A percentile compares a stretch with the other conserved stretches of the same genome.
Evolutionary conservation across 805 yeast species (phyloP).

Genomic region (Starmerella apis): DNA sequence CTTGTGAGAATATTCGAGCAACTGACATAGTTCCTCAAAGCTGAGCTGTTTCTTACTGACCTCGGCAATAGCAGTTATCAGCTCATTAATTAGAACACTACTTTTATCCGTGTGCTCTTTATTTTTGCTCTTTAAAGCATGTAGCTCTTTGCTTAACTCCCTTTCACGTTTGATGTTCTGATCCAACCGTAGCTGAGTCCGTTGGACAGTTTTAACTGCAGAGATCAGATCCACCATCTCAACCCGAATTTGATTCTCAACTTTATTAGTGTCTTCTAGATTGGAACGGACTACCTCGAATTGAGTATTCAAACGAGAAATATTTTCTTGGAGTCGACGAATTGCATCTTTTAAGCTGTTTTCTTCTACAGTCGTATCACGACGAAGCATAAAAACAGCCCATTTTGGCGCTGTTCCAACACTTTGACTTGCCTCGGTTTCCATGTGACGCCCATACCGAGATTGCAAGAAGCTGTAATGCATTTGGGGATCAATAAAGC

Average conservation of each 20-base stretch:
- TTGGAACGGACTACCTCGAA: no score
- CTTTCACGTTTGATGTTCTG: not conserved
- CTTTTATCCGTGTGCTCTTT: not conserved
- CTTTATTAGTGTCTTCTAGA: not conserved
- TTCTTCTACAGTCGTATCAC: not conserved
- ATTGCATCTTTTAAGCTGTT: not conserved
- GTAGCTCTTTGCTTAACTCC: not conserved
- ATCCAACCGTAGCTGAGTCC: not conserved
- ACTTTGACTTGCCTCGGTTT: constrained; percentile 1
- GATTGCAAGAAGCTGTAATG: constrained; percentile 6
- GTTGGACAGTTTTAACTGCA: not conserved
- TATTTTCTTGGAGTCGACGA: no score
- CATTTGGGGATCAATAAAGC: constrained; percentile 2
- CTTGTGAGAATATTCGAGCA: not conserved
- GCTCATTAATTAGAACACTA: not conserved
- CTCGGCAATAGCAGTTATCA: not conserved
- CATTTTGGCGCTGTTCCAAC: not conserved
- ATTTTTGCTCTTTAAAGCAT: not conserved
- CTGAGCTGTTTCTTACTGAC: not conserved
- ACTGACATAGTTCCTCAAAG: not conserved
- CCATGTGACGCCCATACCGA: constrained; percentile 10
- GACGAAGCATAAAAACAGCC: constrained; percentile 12
- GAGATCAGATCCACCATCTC: not conserved
- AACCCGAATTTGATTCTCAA: not conserved
- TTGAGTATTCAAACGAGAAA: no score